These are phyloP conservation scores for Prunus mira DNA, from an alignment of 306 rosid species.

Conservation along the genomic window DNA sequence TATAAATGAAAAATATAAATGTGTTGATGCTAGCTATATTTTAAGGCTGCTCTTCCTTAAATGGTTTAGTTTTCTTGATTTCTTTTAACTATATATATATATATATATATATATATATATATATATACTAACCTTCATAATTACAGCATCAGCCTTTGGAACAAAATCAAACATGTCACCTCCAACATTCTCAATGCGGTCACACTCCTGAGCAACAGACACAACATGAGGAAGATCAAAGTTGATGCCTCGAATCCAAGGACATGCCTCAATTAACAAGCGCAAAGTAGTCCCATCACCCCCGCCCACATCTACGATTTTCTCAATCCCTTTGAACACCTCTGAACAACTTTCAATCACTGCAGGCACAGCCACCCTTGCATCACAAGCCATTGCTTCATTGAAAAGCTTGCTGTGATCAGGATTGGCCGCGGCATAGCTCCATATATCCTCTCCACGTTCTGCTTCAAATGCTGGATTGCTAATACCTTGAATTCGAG, in stretches of 20 bases:
- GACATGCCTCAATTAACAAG: constrained; percentile 31
- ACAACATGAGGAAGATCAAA: constrained; percentile 74
- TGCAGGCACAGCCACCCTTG: too few relatives aligned
- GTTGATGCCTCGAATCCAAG: constrained; percentile 53
- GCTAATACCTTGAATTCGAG: too few relatives aligned
- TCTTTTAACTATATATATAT: background rate
- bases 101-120: too few relatives aligned
- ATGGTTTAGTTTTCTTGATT: too few relatives aligned
- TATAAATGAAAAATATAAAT: too few relatives aligned
- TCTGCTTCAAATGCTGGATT: constrained; percentile 30
- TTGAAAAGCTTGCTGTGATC: constrained; percentile 42
- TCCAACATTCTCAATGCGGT: constrained; percentile 39
- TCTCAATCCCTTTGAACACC: too few relatives aligned
- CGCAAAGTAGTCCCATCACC: constrained; percentile 56
- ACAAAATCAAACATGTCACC: constrained; percentile 57
- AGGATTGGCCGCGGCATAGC: constrained; percentile 23
- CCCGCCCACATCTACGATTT: constrained; percentile 32
- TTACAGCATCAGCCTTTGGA: too few relatives aligned
- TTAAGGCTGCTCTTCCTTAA: too few relatives aligned
- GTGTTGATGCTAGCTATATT: too few relatives aligned
- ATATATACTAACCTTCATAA: too few relatives aligned
- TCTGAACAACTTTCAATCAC: too few relatives aligned
- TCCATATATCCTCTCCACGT: constrained; percentile 56
- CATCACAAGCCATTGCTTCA: constrained; percentile 62
- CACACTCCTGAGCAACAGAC: constrained; percentile 13